These are phyloP conservation scores for Fusarium sarcochroum DNA, from an alignment of 2,329 filamentous ascomycete genomes.

Conservation along the genomic window DNA sequence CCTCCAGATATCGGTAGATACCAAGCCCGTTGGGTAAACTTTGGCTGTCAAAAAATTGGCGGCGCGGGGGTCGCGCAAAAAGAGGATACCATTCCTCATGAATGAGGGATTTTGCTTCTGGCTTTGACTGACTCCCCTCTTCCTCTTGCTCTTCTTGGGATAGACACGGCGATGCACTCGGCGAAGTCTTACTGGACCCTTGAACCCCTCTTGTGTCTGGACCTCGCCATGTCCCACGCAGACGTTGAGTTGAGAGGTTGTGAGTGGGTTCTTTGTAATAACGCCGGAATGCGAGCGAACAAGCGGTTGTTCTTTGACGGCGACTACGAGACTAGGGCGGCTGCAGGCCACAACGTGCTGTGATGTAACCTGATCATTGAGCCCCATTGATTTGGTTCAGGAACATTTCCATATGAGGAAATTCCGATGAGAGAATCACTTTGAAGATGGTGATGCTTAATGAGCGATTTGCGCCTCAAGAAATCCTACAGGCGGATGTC, in stretches of 20 bases:
- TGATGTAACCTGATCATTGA: conserved; percentile 28
- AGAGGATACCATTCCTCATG: conserved; percentile 26
- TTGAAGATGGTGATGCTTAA: conserved; percentile 8
- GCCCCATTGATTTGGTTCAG: conserved; percentile 11
- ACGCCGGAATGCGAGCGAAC: conserved; percentile 41
- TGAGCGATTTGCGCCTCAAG: conserved; percentile 32
- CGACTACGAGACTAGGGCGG: conserved; percentile 41
- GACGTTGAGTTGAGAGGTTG: conserved; percentile 19
- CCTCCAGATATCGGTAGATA: conserved; percentile 41
- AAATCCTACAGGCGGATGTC: not conserved
- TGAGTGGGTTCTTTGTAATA: conserved; percentile 39
- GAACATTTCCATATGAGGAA: conserved; percentile 30
- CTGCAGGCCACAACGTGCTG: conserved; percentile 34
- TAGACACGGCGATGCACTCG: conserved; percentile 43
- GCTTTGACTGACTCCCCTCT: conserved; percentile 14
- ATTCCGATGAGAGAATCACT: conserved; percentile 23
- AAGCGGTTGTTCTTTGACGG: conserved; percentile 29
- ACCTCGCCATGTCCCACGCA: conserved; percentile 20
- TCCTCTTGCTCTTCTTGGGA: conserved; percentile 41
- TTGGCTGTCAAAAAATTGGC: conserved; percentile 18
- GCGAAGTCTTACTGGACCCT: conserved; percentile 36
- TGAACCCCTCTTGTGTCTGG: conserved; percentile 39
- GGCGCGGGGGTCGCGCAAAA: conserved; percentile 35
- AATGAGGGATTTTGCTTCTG: conserved; percentile 46
- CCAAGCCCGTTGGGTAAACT: conserved; percentile 37